phyloP scores from a whole-genome alignment of 2,329 filamentous ascomycete genomes.

The Aureobasidium musti region DNA sequence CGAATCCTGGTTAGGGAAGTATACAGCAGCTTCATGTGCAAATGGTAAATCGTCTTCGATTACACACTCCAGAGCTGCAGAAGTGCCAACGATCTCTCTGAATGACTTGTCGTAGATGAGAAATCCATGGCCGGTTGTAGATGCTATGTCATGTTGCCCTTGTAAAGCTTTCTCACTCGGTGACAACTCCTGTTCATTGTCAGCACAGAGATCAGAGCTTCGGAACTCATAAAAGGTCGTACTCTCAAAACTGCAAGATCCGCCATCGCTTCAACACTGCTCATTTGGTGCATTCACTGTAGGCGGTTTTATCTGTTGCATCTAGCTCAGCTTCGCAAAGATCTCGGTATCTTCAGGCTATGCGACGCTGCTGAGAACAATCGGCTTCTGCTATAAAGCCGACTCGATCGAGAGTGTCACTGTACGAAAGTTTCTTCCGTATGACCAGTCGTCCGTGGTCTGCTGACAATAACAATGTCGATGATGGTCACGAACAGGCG shows the following conservation, averaged over 20 bases:
- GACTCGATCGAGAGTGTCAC: neutral
- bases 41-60: conserved; percentile 37
- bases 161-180: neutral
- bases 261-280: neutral
- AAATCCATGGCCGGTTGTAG: conserved; percentile 31
- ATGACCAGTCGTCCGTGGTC: neutral
- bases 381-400: neutral
- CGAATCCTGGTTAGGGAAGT: conserved; percentile 41
- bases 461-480: neutral
- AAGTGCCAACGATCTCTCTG: conserved; percentile 35
- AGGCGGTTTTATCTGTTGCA: neutral
- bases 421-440: neutral
- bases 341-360: neutral
- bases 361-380: neutral
- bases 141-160: conserved; percentile 5
- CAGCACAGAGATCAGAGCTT: neutral
- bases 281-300: too few species aligned
- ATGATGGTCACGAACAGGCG: neutral
- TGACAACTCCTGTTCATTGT: conserved; percentile 1
- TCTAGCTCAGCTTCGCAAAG: neutral
- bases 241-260: neutral
- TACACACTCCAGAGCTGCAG: conserved; percentile 33
- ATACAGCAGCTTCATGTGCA: conserved; percentile 47
- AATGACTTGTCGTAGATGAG: conserved; percentile 38
- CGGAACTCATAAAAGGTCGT: neutral